Evolutionary conservation across 352 stramenopile genomes (phyloP).

Genomic region (Pythium utonaiense): DNA sequence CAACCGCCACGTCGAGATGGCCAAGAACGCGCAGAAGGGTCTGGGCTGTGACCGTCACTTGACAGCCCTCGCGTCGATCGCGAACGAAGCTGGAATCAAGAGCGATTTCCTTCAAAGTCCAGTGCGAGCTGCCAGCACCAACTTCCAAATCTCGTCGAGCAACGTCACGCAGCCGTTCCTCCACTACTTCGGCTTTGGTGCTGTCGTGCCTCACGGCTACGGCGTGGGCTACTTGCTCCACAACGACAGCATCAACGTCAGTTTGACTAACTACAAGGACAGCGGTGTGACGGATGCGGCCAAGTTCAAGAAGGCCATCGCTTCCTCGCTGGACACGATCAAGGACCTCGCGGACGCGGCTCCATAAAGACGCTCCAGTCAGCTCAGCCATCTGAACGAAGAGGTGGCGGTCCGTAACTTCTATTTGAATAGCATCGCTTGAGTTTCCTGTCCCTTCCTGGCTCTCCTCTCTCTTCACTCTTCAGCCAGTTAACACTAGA

Average conservation of each 20-base stretch:
- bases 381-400: neutral
- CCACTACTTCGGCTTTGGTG: conserved; percentile 89
- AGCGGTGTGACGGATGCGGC: conserved; percentile 57
- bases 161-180: conserved; percentile 90
- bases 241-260: conserved; percentile 79
- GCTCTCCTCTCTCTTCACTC: neutral
- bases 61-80: conserved; percentile 74
- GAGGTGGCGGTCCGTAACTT: neutral
- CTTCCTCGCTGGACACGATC: conserved; percentile 72
- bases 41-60: conserved; percentile 87
- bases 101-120: conserved; percentile 80
- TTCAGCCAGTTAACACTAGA: neutral
- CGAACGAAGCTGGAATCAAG: conserved; percentile 46
- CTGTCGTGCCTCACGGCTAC: conserved; percentile 86
- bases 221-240: conserved; percentile 89
- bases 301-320: conserved; percentile 67
- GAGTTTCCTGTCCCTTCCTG: neutral
- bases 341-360: conserved; percentile 60
- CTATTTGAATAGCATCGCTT: neutral
- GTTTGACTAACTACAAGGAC: conserved; percentile 85
- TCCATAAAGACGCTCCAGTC: conserved; percentile 21
- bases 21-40: conserved; percentile 86
- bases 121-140: conserved; percentile 72
- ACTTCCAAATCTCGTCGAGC: conserved; percentile 90
- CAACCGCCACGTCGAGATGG: conserved; percentile 85